phyloP scores from a whole-genome alignment of 129 eudicot species.

The Helichrysum umbraculigerum region DNA sequence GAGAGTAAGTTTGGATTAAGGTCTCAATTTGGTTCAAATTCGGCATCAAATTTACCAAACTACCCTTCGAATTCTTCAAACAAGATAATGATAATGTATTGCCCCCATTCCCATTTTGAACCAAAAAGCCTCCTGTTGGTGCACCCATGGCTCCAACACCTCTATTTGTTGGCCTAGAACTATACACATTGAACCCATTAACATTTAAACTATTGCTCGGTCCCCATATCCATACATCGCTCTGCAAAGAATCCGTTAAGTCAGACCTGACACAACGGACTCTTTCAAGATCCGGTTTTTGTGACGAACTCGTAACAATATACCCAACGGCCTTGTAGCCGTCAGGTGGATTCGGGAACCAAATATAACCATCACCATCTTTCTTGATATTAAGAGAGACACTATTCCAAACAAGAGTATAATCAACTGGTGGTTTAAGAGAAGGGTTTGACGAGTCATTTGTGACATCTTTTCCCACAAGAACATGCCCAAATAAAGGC shows the following conservation, averaged over 20 bases:
- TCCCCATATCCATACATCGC: conserved; percentile 70
- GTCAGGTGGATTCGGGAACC: conserved; percentile 68
- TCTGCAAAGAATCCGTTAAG: conserved; percentile 49
- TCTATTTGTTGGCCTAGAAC: conserved; percentile 50
- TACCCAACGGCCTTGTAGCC: conserved; percentile 71
- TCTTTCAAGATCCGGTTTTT: conserved; percentile 50
- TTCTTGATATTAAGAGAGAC: conserved; percentile 49
- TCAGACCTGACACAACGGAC: conserved; percentile 64
- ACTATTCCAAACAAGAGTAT: conserved; percentile 80
- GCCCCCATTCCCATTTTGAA: conserved; percentile 31
- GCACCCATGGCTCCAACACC: conserved; percentile 54
- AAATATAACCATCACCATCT: conserved; percentile 56
- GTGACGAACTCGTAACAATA: conserved; percentile 53
- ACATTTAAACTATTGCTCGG: conserved; percentile 25
- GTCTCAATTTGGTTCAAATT: conserved; percentile 44
- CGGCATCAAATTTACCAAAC: conserved; percentile 45
- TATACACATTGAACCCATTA: conserved; percentile 48
- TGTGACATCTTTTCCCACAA: conserved; percentile 48
- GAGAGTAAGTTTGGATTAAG: conserved; percentile 50
- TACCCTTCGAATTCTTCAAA: conserved; percentile 46
- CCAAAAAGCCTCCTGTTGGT: conserved; percentile 59
- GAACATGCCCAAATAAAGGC: conserved; percentile 51
- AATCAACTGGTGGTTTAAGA: conserved; percentile 49
- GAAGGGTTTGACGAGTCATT: conserved; percentile 27
- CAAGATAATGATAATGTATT: conserved; percentile 29